Evolutionary conservation across 257 asterid species (phyloP), one percentile per base, ranked within the genome.

Genomic region (Paulownia fortunei): DNA sequence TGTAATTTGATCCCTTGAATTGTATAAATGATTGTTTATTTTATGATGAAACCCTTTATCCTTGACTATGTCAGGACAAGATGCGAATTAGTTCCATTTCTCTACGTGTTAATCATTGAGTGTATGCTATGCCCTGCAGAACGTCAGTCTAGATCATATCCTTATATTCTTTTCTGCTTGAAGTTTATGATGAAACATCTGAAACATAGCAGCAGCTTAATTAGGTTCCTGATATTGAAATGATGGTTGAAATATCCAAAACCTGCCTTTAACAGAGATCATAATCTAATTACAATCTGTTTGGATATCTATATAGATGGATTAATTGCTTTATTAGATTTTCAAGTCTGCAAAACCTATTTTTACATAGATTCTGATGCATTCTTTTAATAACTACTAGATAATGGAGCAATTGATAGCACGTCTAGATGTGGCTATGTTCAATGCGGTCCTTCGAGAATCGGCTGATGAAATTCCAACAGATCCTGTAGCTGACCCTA

Each of bases 401-500:
- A 87, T 91, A 80, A 93, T 93, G 98, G 96, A 87, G 90, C 97
- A 89, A 84, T 76, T 90, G 84, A 81, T 90, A 34, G 92, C 87
- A 67, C 88, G 98, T 80, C 78, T 93, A 75, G 98, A 93, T 71
- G 95, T 91, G 61, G 94, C 97, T 58, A 93, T 93, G 98, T 88
- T 93, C 86, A 93, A 91, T 42, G 98, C 96, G 55, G 84, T 93
- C 77, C 98, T 93, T 69, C 89, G 97, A 37, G 93, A 90, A 83
- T 87, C 93, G 13, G 89, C 84, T 46, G 94, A 92, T 75, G 97
- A 90, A 51, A 94, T 92, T 66, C 98, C 98, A 42, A 89, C 97
- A 1, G 97, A 92, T 83, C 98, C 97, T 58, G 83, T 94, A 24
- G 93, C 97, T 39, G 98, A 94, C 81, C 97, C 98, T 5, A 90